These are phyloP conservation scores for Kluyveromyces lactis DNA, from an alignment of 805 yeast species.

Conservation along the genomic window DNA sequence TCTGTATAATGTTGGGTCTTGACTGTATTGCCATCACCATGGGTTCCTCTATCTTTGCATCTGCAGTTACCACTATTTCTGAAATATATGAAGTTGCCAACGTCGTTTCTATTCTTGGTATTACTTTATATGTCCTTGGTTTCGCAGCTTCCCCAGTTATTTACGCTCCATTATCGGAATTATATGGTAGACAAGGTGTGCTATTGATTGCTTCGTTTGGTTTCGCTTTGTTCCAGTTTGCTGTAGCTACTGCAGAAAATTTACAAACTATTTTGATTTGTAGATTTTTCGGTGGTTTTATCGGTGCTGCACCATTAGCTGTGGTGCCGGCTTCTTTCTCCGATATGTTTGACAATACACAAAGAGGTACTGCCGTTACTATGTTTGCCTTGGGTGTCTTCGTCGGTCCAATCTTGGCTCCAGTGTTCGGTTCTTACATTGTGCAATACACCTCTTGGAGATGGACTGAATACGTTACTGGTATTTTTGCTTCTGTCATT, in stretches of 20 bases:
- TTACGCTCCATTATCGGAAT: constrained; percentile 85
- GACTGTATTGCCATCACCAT: constrained; percentile 49
- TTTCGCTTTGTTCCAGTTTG: constrained; percentile 55
- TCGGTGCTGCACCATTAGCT: constrained; percentile 81
- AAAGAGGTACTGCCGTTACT: constrained; percentile 71
- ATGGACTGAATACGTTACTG: constrained; percentile 70
- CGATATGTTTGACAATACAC: constrained; percentile 58
- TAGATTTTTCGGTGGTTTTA: constrained; percentile 71
- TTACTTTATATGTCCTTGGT: constrained; percentile 81
- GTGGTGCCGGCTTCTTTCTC: constrained; percentile 84
- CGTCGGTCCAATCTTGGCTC: constrained; percentile 10
- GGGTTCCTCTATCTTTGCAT: constrained; percentile 80
- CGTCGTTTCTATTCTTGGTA: constrained; percentile 66
- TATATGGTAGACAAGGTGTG: constrained; percentile 62
- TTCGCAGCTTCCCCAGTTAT: constrained; percentile 88
- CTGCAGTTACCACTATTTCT: constrained; percentile 44
- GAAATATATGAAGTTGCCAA: constrained; percentile 49
- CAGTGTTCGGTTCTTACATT: constrained; percentile 30
- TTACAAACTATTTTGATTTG: constrained; percentile 68
- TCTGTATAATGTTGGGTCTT: constrained; percentile 40
- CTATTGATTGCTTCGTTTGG: constrained; percentile 49
- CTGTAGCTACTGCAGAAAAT: constrained; percentile 70
- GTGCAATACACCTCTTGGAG: constrained; percentile 71
- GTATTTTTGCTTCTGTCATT: constrained; percentile 43
- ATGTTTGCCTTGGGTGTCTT: constrained; percentile 67